phyloP scores from a whole-genome alignment of 768 basidiomycete genomes.

The Asterophora lycoperdoides region DNA sequence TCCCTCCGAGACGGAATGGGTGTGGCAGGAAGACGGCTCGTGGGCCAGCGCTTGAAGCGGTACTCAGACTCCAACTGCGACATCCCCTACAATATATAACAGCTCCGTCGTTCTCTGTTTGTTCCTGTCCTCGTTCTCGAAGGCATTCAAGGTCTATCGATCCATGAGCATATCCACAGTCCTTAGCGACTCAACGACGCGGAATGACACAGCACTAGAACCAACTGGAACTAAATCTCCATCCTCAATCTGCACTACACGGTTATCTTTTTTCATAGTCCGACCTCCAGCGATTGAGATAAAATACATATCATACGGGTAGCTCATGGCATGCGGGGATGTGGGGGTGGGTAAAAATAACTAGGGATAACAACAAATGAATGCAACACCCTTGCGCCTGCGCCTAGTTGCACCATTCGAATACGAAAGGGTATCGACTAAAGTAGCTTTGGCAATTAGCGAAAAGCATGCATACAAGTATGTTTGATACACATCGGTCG shows the following conservation, averaged over 20 bases:
- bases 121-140: too few species aligned
- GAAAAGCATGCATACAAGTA: neutral
- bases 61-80: too few species aligned
- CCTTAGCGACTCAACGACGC: too few species aligned
- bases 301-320: slow-evolving; percentile 4
- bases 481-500: too few species aligned
- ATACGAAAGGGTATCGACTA: neutral
- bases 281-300: neutral
- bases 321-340: neutral
- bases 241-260: too few species aligned
- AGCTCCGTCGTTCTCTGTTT: too few species aligned
- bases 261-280: neutral
- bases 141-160: too few species aligned
- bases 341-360: neutral
- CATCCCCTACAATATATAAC: too few species aligned
- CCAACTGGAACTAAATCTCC: too few species aligned
- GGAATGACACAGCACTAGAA: too few species aligned
- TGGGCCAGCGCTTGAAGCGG: slow-evolving; percentile 22
- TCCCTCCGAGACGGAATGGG: slow-evolving; percentile 54
- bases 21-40: slow-evolving; percentile 25
- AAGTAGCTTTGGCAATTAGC: neutral
- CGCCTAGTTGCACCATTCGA: neutral
- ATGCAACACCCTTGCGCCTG: neutral
- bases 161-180: too few species aligned
- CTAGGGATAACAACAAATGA: neutral